Base-by-base conservation (phyloP, 805 yeast genomes). In the Pichia cabralensis region DNA sequence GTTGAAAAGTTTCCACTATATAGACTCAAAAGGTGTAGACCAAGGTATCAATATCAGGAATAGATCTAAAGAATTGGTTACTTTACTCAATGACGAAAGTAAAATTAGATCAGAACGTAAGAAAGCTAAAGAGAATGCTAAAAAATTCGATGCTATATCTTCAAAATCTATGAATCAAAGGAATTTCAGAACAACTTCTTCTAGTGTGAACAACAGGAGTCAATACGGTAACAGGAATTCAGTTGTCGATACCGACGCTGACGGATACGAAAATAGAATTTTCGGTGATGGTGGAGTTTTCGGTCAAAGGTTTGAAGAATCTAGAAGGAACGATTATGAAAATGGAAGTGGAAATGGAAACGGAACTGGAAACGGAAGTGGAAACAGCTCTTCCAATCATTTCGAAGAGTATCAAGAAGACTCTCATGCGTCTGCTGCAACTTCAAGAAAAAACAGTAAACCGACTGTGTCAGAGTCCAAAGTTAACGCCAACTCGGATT, bases 21-120 rank as follows among this genome's bases (percentile, higher is more conserved):
- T 84, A 30, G 97, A 92, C 58, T 74, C 86, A 14, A 82, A 84
- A 55, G 96, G 96, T 22, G 75, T 86, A 45, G 98, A 92, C 58
- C 96, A 88, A 61, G 98, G 98, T 34, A 76, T 86, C 46, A 88
- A 89, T 53, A 95, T 92, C 38, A 74, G 98, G 52, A 88, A 84
- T 60, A 75, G 95, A 47, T 80, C 96, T 21, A 82, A 85, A 56
- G 78, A 76, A 43, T 65, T 92, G 42, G 64, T 76, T 18, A 67
- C 66, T 12, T 65, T 92, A 45, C 66, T 92, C 45, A 75, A 75
- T 47, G 94, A 84, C 56, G 95, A 85, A 49, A 66, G 67, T 6
- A 62, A 65, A 55, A 76, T 89, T 34, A 73, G 97, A 43, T 62
- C 74, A 26, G 97, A 88, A 57, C 71, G 97, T 43, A 84, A 82